Percentiles rank a stretch among this genome's conserved stretches.
Conservation (phyloP, 2,329 filamentous ascomycete genomes). For the Cercospora citrullina region DNA sequence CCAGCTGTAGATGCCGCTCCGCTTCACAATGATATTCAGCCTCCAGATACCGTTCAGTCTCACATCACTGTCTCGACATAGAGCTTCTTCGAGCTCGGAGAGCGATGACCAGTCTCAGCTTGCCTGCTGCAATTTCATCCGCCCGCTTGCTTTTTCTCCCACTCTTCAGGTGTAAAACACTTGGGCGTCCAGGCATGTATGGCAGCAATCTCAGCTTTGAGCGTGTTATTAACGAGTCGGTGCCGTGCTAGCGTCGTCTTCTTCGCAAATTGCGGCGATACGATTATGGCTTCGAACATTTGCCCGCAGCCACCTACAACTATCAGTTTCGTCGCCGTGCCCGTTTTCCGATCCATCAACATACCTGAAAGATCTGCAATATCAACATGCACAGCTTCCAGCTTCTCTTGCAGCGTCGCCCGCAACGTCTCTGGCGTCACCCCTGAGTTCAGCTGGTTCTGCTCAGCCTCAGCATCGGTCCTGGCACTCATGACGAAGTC, state of each 20-base stretch:
- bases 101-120: not conserved
- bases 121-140: slow-evolving; percentile 8
- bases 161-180: slow-evolving; percentile 89
- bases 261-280: slow-evolving; percentile 54
- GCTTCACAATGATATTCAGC: not conserved
- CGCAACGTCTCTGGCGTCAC: slow-evolving; percentile 74
- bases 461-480: slow-evolving; percentile 47
- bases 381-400: slow-evolving; percentile 77
- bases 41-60: not conserved
- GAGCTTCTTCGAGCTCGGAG: not conserved
- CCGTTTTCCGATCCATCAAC: slow-evolving; percentile 22
- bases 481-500: slow-evolving; percentile 44
- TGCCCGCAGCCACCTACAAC: slow-evolving; percentile 66
- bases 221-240: slow-evolving; percentile 76
- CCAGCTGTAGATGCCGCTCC: not conserved
- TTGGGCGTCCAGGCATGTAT: slow-evolving; percentile 96
- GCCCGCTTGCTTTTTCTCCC: slow-evolving; percentile 63
- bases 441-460: slow-evolving; percentile 52
- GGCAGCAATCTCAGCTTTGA: slow-evolving; percentile 83
- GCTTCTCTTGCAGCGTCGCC: slow-evolving; percentile 65
- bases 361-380: slow-evolving; percentile 91
- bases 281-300: slow-evolving; percentile 69
- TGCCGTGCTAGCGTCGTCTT: slow-evolving; percentile 76
- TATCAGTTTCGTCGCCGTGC: not conserved
- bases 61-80: not conserved